Base-by-base conservation (phyloP, 2,329 filamentous ascomycete species). In the Thielaviopsis musarum region DNA sequence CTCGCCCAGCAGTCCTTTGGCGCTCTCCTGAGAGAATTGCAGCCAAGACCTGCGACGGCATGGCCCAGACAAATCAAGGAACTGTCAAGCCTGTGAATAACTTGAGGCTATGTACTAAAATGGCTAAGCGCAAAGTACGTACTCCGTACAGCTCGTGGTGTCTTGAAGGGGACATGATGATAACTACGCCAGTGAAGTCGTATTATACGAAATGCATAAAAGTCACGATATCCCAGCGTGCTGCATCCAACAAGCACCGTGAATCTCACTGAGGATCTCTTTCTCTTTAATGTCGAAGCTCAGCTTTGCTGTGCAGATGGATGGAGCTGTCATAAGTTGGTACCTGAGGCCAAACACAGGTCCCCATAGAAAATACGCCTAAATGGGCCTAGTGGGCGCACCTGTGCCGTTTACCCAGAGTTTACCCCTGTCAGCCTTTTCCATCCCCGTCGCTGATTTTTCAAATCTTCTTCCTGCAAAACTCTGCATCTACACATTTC, bases 351-450 rank as follows among this genome's bases (percentile, higher is more conserved):
- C 45, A 49, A 49, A 49, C 38, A 45, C n/a, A 45, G n/a, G 45
- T 19, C n/a, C 45, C 45, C 45, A 49, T 49, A 49, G 45, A 49
- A 49, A 45, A 45, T n/a, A 45, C 13, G 38, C 15, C 38, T 7
- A 45, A 45, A 45, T n/a, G 15, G 38, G 38, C 10, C 38, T n/a
- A 45, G 38, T 45, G 4, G 15, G 12, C 57, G 51, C 34, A 54
- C 28, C 57, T 59, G 34, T 30, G 57, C 41, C 51, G 15, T 59
- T 59, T 59, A 59, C 57, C 57, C 57, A 55, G 21, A 59, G 52
- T 55, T 58, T 56, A 62, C 13, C 53, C 60, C 10, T 22, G 22
- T 52, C 61, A 60, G 58, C 56, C 61, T 57, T 60, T 41, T 56
- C 13, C 45, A 52, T n/a, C 54, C 49, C 34, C 15, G 52, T 58